Percentiles rank a stretch among this genome's conserved stretches.
These are phyloP conservation scores for Colletotrichum nymphaeae DNA, from an alignment of 2,329 filamentous ascomycete genomes.

Conservation along the genomic window DNA sequence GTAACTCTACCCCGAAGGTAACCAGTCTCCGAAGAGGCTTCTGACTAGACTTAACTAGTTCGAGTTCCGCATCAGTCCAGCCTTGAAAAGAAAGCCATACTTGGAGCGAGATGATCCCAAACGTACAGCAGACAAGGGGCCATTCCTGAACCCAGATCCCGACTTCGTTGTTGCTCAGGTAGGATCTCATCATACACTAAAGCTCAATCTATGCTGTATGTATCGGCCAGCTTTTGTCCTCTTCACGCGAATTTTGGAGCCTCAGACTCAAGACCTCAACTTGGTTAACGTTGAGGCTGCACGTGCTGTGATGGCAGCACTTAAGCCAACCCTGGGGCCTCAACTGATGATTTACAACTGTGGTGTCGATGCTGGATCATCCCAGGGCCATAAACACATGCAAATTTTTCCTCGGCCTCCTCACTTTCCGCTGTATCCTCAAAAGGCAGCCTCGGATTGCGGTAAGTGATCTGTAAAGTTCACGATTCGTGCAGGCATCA, in stretches of 20 bases:
- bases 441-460: background rate
- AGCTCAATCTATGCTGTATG: background rate
- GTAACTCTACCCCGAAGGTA: background rate
- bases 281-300: background rate
- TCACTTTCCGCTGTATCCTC: background rate
- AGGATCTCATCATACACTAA: background rate
- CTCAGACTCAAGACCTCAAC: background rate
- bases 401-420: background rate
- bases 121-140: background rate
- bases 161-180: background rate
- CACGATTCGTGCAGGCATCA: no score
- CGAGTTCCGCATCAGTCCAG: background rate
- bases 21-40: accelerated
- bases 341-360: background rate
- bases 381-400: background rate
- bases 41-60: background rate
- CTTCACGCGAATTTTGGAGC: background rate
- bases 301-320: background rate
- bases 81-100: background rate
- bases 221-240: background rate
- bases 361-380: background rate
- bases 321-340: background rate
- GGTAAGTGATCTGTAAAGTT: no score
- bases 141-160: background rate
- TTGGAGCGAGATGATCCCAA: background rate